Evolutionary conservation across 192 early-diverging fungal species (phyloP), one percentile per base, ranked within the genome.

Genomic region (Glomus cerebriforme): DNA sequence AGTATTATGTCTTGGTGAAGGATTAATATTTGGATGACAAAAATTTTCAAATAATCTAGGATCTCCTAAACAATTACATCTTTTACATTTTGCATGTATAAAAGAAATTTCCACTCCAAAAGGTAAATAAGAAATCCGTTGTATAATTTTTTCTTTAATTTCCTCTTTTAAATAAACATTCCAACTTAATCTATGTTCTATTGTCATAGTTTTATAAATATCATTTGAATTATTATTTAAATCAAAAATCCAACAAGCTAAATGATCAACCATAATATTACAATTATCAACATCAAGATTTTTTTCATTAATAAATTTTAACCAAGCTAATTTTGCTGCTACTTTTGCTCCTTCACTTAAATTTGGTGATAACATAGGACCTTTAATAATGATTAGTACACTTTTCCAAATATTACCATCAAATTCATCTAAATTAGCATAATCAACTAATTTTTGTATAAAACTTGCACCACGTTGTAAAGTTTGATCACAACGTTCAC

Each of bases 391-490:
- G 32, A 65, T 65, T 29, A 65, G 32, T 0, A 65, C 63, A 31
- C 31, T 65, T 0, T 65, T 65, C 63, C 63, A 65, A 65, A 65
- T 65, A 29, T 65, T 65, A 31, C 26, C 26, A 65, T 65, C 26
- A 29, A 31, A 31, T 8, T 65, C 24, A 29, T 31, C 12, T 17
- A 65, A 31, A 65, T 65, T 12, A 9, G 63, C 12, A 31, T 65
- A 65, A 19, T 65, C 63, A 15, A 31, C 26, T 19, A 65, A 31
- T 32, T 65, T 65, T 65, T 65, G 63, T 19, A 65, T 65, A 65
- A 65, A 65, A 31, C 24, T 65, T 10, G 63, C 63, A 32, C 63
- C 63, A 65, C 63, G 63, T 65, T 65, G 63, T 31, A 65, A 31
- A 24, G 26, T 13, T 65, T 65, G 63, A 65, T 65, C 31, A 65